phyloP scores from a whole-genome alignment of 805 yeast genomes.

The Candida morakotiae region DNA sequence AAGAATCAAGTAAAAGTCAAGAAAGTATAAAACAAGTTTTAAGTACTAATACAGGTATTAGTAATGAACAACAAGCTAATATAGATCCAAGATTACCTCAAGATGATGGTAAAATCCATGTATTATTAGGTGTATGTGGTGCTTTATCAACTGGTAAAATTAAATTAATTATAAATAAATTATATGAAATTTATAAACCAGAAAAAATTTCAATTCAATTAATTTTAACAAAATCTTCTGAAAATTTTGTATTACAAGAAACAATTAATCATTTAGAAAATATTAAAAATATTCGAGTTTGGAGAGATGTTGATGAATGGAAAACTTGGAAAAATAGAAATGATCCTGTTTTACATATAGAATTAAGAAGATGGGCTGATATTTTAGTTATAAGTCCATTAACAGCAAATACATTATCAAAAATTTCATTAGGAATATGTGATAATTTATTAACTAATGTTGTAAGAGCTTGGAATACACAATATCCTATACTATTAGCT shows the following conservation, averaged over 20 bases:
- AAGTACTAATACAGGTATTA: conserved; percentile 1
- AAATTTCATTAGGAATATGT: conserved; percentile 85
- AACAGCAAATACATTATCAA: conserved; percentile 88
- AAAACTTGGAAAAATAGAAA: conserved; percentile 71
- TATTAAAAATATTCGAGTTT: conserved; percentile 43
- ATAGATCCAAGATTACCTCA: conserved; percentile 50
- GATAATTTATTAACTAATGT: conserved; percentile 89
- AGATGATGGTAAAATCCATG: conserved; percentile 54
- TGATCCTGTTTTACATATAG: conserved; percentile 94
- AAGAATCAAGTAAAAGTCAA: conserved; percentile 1
- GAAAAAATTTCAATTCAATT: conserved; percentile 51
- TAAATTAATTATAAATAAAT: conserved; percentile 47
- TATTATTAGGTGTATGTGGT: conserved; percentile 57
- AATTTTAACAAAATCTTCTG: conserved; percentile 51
- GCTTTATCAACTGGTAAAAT: conserved; percentile 51
- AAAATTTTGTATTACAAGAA: conserved; percentile 48
- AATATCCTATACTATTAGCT: conserved; percentile 82
- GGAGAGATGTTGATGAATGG: conserved; percentile 63
- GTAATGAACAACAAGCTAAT: conserved; percentile 41
- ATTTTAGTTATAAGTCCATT: conserved; percentile 89
- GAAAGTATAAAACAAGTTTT: background rate
- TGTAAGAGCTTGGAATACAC: conserved; percentile 92
- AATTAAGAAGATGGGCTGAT: conserved; percentile 95
- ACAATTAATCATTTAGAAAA: conserved; percentile 34
- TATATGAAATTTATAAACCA: conserved; percentile 48